Percentiles rank a stretch among this genome's conserved stretches.
These are phyloP conservation scores for Penicillium lividum DNA, from an alignment of 495 filamentous ascomycete genomes.

Conservation along the genomic window DNA sequence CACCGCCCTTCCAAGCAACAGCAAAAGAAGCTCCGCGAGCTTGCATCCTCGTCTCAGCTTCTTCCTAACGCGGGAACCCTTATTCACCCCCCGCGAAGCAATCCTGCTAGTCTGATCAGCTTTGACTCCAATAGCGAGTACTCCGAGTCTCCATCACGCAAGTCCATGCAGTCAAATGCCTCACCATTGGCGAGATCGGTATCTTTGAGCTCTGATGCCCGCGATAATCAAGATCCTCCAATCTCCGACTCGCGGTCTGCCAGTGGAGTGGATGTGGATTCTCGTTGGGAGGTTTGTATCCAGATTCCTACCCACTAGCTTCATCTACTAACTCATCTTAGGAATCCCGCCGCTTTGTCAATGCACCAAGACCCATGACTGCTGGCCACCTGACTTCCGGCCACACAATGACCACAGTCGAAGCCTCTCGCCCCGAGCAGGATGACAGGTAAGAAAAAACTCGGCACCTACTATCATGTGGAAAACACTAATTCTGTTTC, in stretches of 20 bases:
- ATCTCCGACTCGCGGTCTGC: constrained; percentile 37
- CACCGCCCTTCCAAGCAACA: constrained; percentile 78
- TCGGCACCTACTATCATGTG: constrained; percentile 6
- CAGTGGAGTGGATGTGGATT: constrained; percentile 44
- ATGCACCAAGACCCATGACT: constrained; percentile 39
- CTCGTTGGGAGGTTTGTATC: constrained; percentile 44
- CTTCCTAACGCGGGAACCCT: constrained; percentile 54
- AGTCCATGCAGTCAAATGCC: constrained; percentile 38
- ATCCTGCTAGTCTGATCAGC: constrained; percentile 33
- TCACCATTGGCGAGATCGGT: constrained; percentile 43
- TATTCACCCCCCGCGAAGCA: constrained; percentile 25
- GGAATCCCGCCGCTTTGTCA: constrained; percentile 44
- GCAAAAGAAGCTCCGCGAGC: constrained; percentile 75
- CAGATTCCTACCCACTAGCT: neutral
- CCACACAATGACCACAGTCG: constrained; percentile 26
- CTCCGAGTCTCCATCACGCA: constrained; percentile 39
- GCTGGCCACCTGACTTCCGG: constrained; percentile 44
- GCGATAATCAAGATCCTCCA: constrained; percentile 27
- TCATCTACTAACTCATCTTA: constrained; percentile 25
- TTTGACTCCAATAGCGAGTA: constrained; percentile 45
- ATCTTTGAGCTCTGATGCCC: constrained; percentile 40
- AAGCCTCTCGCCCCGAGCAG: constrained; percentile 31
- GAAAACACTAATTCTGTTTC: constrained; percentile 2
- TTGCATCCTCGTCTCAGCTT: constrained; percentile 58
- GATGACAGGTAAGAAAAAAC: constrained; percentile 40